Evolutionary conservation across 1,284 basidiomycete genomes (phyloP).

Genomic region (Testicularia cyperi): DNA sequence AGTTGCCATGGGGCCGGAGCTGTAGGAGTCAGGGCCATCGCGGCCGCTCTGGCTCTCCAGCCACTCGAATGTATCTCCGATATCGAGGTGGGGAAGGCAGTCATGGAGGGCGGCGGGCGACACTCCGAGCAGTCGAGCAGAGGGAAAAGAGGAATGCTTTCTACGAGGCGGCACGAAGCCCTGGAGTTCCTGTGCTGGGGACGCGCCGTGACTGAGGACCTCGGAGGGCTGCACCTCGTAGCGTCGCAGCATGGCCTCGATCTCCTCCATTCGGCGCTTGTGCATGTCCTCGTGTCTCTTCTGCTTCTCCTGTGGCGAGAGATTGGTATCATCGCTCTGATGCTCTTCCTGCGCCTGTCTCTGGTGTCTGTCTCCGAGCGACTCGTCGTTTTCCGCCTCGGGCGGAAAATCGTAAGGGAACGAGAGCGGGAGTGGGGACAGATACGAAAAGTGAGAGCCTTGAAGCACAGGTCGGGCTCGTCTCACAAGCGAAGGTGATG

Average conservation of each 20-base stretch:
- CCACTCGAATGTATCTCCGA: conserved; percentile 75
- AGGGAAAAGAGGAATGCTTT: conserved; percentile 40
- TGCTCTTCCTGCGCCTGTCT: conserved; percentile 16
- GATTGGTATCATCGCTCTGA: conserved; percentile 8
- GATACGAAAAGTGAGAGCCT: conserved; percentile 76
- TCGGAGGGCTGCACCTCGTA: conserved; percentile 42
- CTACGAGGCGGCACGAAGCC: conserved; percentile 33
- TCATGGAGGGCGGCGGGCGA: conserved; percentile 72
- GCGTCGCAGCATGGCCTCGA: conserved; percentile 42
- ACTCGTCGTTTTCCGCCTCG: conserved; percentile 29
- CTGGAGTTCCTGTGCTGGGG: conserved; percentile 5
- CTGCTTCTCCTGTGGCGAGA: conserved; percentile 25
- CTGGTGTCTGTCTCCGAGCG: conserved; percentile 33
- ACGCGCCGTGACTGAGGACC: neutral
- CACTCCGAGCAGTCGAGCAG: conserved; percentile 65
- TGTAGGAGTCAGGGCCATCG: conserved; percentile 51
- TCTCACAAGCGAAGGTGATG: conserved; percentile 64
- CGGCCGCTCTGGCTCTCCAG: conserved; percentile 64
- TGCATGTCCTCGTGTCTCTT: conserved; percentile 20
- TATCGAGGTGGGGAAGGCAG: conserved; percentile 79
- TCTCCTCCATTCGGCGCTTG: conserved; percentile 43
- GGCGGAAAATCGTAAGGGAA: conserved; percentile 79
- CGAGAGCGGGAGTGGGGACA: conserved; percentile 76
- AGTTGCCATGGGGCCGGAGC: conserved; percentile 50
- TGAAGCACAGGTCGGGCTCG: conserved; percentile 69